Percentiles rank a stretch among this genome's conserved stretches.
Conservation (phyloP, 2,329 filamentous ascomycete species). For the Elsinoe fawcettii region DNA sequence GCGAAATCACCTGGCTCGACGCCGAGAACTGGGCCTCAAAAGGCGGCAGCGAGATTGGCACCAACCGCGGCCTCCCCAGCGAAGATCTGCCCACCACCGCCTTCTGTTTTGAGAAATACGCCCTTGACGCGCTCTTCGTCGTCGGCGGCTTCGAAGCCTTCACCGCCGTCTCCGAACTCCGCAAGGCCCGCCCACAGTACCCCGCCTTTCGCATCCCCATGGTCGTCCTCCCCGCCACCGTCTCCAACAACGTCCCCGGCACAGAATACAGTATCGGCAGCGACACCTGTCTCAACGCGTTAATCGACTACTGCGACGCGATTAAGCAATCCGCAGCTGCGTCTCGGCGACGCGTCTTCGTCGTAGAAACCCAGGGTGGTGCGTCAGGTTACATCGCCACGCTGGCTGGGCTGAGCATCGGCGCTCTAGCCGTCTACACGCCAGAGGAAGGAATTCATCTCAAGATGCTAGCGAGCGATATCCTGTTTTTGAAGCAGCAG, state of each 20-base stretch:
- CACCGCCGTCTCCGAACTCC: constrained; percentile 80
- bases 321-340: constrained; percentile 96
- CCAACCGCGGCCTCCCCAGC: constrained; percentile 83
- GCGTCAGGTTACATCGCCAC: constrained; percentile 90
- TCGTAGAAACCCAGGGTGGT: constrained; percentile 95
- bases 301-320: constrained; percentile 92
- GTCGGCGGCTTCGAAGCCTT: constrained; percentile 96
- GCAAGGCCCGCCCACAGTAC: constrained; percentile 69
- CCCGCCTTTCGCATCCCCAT: constrained; percentile 88
- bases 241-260: constrained; percentile 96
- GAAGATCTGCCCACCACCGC: constrained; percentile 82
- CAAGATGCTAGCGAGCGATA: constrained; percentile 85
- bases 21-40: constrained; percentile 93
- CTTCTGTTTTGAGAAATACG: constrained; percentile 73
- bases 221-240: constrained; percentile 85
- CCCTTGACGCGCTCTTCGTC: constrained; percentile 79
- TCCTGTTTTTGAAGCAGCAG: constrained; percentile 76
- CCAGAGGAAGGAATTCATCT: constrained; percentile 93
- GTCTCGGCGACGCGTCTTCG: constrained; percentile 86
- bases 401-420: constrained; percentile 81
- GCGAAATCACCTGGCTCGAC: constrained; percentile 84
- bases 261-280: constrained; percentile 96
- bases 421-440: constrained; percentile 88
- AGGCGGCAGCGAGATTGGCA: constrained; percentile 95
- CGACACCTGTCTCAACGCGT: constrained; percentile 91